Evolutionary conservation across 1,284 basidiomycete species (phyloP).

Genomic region (Hemileia vastatrix): DNA sequence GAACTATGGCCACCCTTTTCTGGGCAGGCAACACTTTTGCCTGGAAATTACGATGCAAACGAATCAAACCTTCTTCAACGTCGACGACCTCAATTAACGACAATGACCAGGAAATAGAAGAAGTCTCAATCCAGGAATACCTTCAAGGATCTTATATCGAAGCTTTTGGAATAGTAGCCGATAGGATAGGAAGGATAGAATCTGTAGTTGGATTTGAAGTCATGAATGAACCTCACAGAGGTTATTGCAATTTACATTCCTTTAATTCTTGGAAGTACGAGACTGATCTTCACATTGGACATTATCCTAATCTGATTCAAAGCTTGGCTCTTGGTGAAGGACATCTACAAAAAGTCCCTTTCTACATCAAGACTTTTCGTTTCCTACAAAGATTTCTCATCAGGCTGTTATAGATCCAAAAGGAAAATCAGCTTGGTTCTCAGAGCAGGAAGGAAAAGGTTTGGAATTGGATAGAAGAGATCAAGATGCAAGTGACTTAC

Average conservation of each 20-base stretch:
- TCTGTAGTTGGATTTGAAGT: slow-evolving; percentile 81
- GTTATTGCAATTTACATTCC: slow-evolving; percentile 72
- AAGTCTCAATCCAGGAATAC: slow-evolving; percentile 59
- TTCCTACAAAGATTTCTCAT: slow-evolving; percentile 35
- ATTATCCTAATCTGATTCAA: slow-evolving; percentile 65
- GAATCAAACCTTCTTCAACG: slow-evolving; percentile 26
- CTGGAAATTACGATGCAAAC: slow-evolving; percentile 49
- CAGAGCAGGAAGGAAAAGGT: no score
- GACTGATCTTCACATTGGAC: slow-evolving; percentile 79
- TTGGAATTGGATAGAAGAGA: no score
- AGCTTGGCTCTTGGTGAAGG: slow-evolving; percentile 61
- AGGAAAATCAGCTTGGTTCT: no score
- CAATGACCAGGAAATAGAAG: no score
- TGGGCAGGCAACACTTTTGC: slow-evolving; percentile 57
- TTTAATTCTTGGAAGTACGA: slow-evolving; percentile 83
- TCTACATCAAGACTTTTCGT: slow-evolving; percentile 53
- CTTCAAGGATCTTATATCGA: slow-evolving; percentile 72
- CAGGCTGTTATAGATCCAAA: slow-evolving; percentile 41
- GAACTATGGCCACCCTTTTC: slow-evolving; percentile 46
- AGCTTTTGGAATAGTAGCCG: slow-evolving; percentile 63
- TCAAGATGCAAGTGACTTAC: no score
- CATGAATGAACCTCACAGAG: slow-evolving; percentile 96
- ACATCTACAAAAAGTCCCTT: slow-evolving; percentile 71
- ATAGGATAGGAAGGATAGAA: slow-evolving; percentile 61
- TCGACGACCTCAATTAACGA: no score